phyloP scores from a whole-genome alignment of 495 filamentous ascomycete genomes.

The Penicillium mononematosum region DNA sequence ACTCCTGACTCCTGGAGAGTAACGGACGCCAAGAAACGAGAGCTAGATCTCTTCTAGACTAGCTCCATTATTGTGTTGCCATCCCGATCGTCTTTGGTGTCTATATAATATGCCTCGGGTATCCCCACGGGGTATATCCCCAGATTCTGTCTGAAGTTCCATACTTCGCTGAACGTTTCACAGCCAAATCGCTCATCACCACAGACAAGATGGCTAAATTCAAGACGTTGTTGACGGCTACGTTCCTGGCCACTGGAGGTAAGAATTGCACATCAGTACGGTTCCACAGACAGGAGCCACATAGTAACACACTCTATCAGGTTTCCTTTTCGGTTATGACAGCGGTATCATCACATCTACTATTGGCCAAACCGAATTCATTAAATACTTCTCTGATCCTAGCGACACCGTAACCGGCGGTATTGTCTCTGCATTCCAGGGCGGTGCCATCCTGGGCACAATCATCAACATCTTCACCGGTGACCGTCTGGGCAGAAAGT shows the following conservation, averaged over 20 bases:
- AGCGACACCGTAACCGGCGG: slow-evolving; percentile 43
- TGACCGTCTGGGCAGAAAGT: slow-evolving; percentile 44
- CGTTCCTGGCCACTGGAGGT: slow-evolving; percentile 33
- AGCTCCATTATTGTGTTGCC: neutral
- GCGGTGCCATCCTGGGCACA: slow-evolving; percentile 45
- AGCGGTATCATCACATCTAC: slow-evolving; percentile 43
- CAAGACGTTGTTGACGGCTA: slow-evolving; percentile 26
- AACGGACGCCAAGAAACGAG: neutral
- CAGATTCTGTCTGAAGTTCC: neutral
- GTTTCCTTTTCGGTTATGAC: slow-evolving; percentile 38
- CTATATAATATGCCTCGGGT: neutral
- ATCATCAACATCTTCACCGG: slow-evolving; percentile 42
- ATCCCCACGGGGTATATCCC: slow-evolving; percentile 5
- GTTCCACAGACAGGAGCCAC: too few relatives aligned
- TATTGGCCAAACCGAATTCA: slow-evolving; percentile 41
- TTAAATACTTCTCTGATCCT: slow-evolving; percentile 38
- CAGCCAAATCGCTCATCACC: neutral
- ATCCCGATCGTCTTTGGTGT: neutral
- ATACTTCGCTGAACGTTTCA: too few relatives aligned
- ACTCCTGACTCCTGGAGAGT: too few relatives aligned
- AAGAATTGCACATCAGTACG: neutral
- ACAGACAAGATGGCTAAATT: slow-evolving; percentile 16
- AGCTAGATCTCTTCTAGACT: neutral
- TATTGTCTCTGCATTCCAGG: slow-evolving; percentile 49
- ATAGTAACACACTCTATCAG: slow-evolving; percentile 4